phyloP scores from a whole-genome alignment of 2,329 filamentous ascomycete species.

The Aspergillus cejpii region DNA sequence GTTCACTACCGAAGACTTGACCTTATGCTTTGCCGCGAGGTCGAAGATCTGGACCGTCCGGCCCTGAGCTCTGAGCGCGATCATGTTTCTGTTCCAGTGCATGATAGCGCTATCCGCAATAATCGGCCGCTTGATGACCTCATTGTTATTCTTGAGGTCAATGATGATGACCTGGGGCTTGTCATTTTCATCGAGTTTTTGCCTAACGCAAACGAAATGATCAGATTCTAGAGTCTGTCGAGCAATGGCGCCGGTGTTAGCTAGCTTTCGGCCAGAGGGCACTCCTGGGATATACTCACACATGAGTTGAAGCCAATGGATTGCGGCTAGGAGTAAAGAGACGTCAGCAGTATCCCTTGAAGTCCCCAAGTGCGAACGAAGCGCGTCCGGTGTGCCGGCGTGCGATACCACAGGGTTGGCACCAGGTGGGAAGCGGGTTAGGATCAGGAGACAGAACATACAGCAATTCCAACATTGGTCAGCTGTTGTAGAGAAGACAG shows the following conservation, averaged over 20 bases:
- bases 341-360: conserved; percentile 20
- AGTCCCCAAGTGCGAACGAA: not conserved
- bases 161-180: conserved; percentile 94
- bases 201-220: conserved; percentile 89
- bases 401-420: conserved; percentile 5
- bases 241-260: conserved; percentile 19
- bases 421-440: conserved; percentile 10
- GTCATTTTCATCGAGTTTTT: conserved; percentile 78
- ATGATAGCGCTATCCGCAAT: conserved; percentile 99
- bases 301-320: conserved; percentile 84
- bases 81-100: conserved; percentile 95
- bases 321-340: conserved; percentile 47
- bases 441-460: conserved; percentile 36
- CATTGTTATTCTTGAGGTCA: conserved; percentile 96
- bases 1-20: conserved; percentile 93
- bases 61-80: conserved; percentile 89
- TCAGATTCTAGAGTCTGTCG: conserved; percentile 93
- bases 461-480: conserved; percentile 49
- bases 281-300: conserved; percentile 48
- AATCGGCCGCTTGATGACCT: conserved; percentile 88
- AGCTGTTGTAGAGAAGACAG: conserved; percentile 37
- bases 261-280: not conserved
- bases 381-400: conserved; percentile 17
- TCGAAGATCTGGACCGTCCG: conserved; percentile 98
- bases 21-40: conserved; percentile 82